Evolutionary conservation across 441 rosid genomes (phyloP), one percentile per base, ranked within the genome.

Genomic region (Euphorbia celastroides): DNA sequence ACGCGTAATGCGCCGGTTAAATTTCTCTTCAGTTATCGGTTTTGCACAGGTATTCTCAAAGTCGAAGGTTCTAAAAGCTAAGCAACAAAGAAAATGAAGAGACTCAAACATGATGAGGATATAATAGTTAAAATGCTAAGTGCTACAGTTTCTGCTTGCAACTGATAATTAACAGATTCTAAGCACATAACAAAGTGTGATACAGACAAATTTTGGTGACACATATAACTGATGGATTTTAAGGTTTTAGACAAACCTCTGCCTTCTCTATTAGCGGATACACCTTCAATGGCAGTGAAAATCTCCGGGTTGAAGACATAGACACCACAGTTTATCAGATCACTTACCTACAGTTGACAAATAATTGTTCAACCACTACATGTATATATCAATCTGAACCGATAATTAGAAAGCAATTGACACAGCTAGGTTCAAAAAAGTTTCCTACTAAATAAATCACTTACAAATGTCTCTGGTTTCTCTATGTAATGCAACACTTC

Each of bases 381-480:
- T 19, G 30, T 23, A 20, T 42, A n/a, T 26, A 11, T 1, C 9
- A 14, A 16, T 27, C 31, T 26, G 31, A 27, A 5, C 32, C 20
- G n/a, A 26, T 19, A 4, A 28, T 7, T 25, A 23, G 27, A 56
- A n/a, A 32, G 25, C 57, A 55, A n/a, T 7, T 41, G 32, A 2
- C 22, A 38, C 17, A 7, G 55, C 34, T 56, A 26, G 38, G 17
- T 55, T 38, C 48, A 32, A 56, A 56, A 12, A 11, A 25, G 38
- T 26, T 52, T 20, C 20, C 13, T 11, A 32, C 23, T 59, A 32
- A 36, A 67, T 17, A 20, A 25, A 57, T 72, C 12, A 77, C 80
- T 19, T 82, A 90, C 97, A 69, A 90, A 90, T 66, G 97, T 90
- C 66, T 90, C 94, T 9, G 97, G 97, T 70, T 90, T 90, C 75